Conservation (phyloP, 306 rosid genomes). For the Prunus campanulata region DNA sequence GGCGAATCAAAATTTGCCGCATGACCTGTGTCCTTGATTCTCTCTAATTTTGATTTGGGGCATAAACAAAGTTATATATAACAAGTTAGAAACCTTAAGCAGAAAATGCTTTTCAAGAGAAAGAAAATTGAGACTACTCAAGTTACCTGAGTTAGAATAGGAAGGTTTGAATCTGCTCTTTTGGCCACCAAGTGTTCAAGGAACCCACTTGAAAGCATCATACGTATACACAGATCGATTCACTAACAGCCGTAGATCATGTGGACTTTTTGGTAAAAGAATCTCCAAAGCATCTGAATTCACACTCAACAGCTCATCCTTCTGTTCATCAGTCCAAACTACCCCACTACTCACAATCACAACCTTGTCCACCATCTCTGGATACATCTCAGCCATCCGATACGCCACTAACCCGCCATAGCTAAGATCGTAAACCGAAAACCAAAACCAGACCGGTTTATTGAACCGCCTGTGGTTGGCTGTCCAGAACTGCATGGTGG, state of each 20-base stretch:
- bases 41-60: constrained; percentile 29
- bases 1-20: constrained; percentile 38
- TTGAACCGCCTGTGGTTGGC: constrained; percentile 11
- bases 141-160: constrained; percentile 35
- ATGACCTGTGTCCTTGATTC: constrained; percentile 36
- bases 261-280: constrained; percentile 25
- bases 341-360: constrained; percentile 49
- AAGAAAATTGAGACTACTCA: neutral
- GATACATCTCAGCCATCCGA: constrained; percentile 37
- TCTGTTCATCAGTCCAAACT: constrained; percentile 31
- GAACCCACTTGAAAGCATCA: constrained; percentile 17
- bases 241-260: constrained; percentile 27
- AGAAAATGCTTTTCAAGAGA: neutral
- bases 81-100: neutral
- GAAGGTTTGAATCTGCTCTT: constrained; percentile 28
- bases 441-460: constrained; percentile 24
- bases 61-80: constrained; percentile 10
- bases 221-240: neutral
- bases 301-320: constrained; percentile 16
- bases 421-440: constrained; percentile 29
- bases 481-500: constrained; percentile 39
- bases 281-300: constrained; percentile 26
- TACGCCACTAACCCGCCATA: constrained; percentile 46
- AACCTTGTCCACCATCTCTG: constrained; percentile 32
- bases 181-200: constrained; percentile 28